Evolutionary conservation across 225 moss, liverwort and hornwort species (phyloP), one percentile per base, ranked within the genome.

Genomic region (Rhytidiadelphus loreus): DNA sequence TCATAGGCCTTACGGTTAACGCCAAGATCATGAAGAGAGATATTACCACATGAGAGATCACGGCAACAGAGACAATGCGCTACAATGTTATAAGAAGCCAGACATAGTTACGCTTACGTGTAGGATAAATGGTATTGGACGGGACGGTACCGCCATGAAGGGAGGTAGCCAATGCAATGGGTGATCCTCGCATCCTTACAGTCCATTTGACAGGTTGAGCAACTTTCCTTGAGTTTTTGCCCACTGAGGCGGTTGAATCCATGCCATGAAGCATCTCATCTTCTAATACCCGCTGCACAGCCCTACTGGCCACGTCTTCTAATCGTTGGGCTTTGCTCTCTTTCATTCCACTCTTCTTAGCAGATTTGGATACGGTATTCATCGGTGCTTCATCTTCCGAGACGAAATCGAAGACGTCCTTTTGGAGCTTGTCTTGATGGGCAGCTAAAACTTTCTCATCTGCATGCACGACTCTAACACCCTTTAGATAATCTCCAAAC

Each of bases 231-330:
- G 91, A 60, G 19, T 90, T 94, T 70, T 81, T 94, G 57, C 55
- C 52, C 48, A 82, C 43, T 50, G 41, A 56, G 62, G 78, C 79
- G 25, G 55, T 85, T 18, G 71, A 30, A 82, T 70, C 89, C 87
- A 26, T 77, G 32, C 87, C 77, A 89, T 87, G 74, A 57, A 91
- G 91, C 94, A 94, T 94, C 83, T 92, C 94, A 81, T 94, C 94
- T 41, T 91, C 92, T 58, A 94, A 69, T 62, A 94, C 94, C 89
- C 90, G 91, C 89, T 90, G 80, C 64, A 92, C 92, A 63, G 92
- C 94, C 70, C 75, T 91, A 56, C 91, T 80, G 37, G 91, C 91
- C 65, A 94, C 58, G 56, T 91, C 86, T 8, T 94, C 94, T 89
- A 94, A 87, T 75, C 63, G 91, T 68, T 89, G 89, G 35, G 90